Evolutionary conservation across 108 stramenopile genomes (phyloP).

Genomic region (Mediolabrus comicus): DNA sequence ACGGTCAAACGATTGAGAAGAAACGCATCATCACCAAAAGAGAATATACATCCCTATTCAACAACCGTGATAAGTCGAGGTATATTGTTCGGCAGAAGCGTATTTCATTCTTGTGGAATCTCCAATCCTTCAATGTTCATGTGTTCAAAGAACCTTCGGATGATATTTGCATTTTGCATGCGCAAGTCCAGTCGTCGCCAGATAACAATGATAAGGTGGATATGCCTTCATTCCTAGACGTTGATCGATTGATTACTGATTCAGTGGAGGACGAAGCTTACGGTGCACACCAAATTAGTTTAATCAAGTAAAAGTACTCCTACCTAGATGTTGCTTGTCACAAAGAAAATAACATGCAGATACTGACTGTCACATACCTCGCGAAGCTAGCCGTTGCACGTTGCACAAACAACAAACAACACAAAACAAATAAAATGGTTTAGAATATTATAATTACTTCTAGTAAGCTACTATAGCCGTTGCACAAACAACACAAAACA

Average conservation of each 20-base stretch:
- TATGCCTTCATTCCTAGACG: slow-evolving; percentile 71
- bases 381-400: too few relatives aligned
- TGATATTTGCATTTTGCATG: slow-evolving; percentile 79
- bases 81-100: slow-evolving; percentile 78
- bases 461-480: too few relatives aligned
- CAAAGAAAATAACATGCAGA: background rate
- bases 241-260: slow-evolving; percentile 46
- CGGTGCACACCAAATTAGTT: slow-evolving; percentile 50
- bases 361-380: background rate
- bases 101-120: slow-evolving; percentile 77
- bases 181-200: slow-evolving; percentile 44
- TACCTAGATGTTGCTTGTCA: too few relatives aligned
- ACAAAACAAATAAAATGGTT: too few relatives aligned
- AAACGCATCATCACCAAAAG: slow-evolving; percentile 79
- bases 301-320: background rate
- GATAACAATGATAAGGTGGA: slow-evolving; percentile 53
- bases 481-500: too few relatives aligned
- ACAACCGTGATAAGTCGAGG: slow-evolving; percentile 58
- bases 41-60: slow-evolving; percentile 68
- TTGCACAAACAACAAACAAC: too few relatives aligned
- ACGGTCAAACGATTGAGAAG: slow-evolving; percentile 69
- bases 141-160: slow-evolving; percentile 59
- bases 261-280: slow-evolving; percentile 50
- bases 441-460: too few relatives aligned
- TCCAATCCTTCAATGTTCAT: slow-evolving; percentile 74